These are phyloP conservation scores for Boletus tylopilopsis DNA, from an alignment of 768 basidiomycete species.

Conservation along the genomic window DNA sequence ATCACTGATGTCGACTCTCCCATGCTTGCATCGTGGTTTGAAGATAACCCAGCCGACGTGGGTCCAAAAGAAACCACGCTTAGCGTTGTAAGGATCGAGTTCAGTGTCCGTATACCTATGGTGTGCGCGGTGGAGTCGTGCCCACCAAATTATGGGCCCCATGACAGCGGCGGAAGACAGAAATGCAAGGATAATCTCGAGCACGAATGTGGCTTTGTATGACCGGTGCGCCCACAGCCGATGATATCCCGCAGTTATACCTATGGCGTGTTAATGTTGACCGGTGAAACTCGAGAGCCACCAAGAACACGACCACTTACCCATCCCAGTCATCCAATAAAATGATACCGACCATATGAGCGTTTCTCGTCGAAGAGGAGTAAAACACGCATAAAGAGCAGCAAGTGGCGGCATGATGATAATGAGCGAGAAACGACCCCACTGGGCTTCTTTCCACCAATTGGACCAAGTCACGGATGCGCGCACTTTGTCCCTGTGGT, in stretches of 20 bases:
- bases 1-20: slow-evolving; percentile 3
- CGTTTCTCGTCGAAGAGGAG: neutral
- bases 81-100: slow-evolving; percentile 2
- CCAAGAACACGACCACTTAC: no score
- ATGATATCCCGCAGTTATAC: slow-evolving; percentile 4
- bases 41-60: neutral
- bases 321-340: neutral
- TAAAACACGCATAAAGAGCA: slow-evolving; percentile 53
- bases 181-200: neutral
- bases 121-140: slow-evolving; percentile 1
- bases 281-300: no score
- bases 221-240: slow-evolving; percentile 1
- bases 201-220: neutral
- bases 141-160: slow-evolving; percentile 4
- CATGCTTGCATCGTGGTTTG: slow-evolving; percentile 1
- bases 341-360: neutral
- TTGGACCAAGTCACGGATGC: slow-evolving; percentile 60
- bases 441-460: slow-evolving; percentile 58
- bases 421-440: slow-evolving; percentile 64
- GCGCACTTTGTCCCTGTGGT: slow-evolving; percentile 55
- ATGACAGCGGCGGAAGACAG: neutral
- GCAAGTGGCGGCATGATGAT: slow-evolving; percentile 67
- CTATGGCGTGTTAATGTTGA: neutral
- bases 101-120: slow-evolving; percentile 9
- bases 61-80: slow-evolving; percentile 1